Base-by-base conservation (phyloP, 176 grass and related monocot species). In the Bromus sterilis region DNA sequence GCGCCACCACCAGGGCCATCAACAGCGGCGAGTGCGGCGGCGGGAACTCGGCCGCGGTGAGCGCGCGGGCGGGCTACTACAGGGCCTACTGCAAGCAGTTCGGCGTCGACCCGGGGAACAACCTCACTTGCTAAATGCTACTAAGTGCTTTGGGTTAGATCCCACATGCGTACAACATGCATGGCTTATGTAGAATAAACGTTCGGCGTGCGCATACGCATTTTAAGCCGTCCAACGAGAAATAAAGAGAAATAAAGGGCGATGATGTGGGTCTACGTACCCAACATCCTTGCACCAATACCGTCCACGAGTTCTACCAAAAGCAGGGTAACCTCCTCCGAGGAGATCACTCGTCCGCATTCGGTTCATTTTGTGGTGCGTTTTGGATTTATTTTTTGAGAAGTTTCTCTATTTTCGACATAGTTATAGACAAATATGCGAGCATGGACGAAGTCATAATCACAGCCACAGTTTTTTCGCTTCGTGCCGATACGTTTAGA, bases 1-100 rank as follows among this genome's bases (percentile, higher is more conserved):
- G 88, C 15, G 86, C 92, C 1, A 91, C 92, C 1, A 89, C 39
- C 36, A 79, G 86, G 42, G 89, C 86, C 0, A 89, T 94, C 86
- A 89, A 91, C 59, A 80, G 88, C 11, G 48, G 5, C 6, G 64
- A 33, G 51, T 84, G 82, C 73, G 4, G 7, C 34, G 73, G 82
- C 24, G 29, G 12, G 24, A 77, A 30, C 61, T 0, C 76, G 0
- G 37, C 4, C 4, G 1, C 6, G 0, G 2, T 79, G 74, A 85
- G 78, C 64, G 36, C 51, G 3, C 75, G 51, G 35, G 75, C 44
- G 24, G 1, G 53, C 28, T 79, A 85, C 72, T 84, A 84, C 72
- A 40, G 29, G 61, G 58, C 66, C 40, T 84, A 84, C 43, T 84
- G 72, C 82, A 4, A 3, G 8, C 32, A 84, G 82, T 30, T 84